Evolutionary conservation across 371 early-diverging fungal genomes (phyloP), one percentile per base, ranked within the genome.

Genomic region (Cokeromyces recurvatus): DNA sequence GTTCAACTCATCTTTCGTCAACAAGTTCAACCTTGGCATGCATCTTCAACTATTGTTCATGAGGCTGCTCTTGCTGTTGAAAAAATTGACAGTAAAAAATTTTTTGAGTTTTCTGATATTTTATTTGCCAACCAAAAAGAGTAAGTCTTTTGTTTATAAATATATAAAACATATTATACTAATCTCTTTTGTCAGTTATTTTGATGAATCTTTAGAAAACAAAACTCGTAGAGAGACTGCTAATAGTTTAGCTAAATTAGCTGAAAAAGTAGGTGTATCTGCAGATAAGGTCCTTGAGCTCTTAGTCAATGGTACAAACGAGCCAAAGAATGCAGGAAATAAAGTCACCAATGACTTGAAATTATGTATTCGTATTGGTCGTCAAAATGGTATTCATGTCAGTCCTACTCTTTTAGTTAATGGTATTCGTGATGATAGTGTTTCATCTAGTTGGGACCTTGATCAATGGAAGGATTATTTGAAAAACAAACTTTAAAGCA

Each of bases 1-100:
- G 56, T 82, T 12, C 82, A 85, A 53, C 53, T 86, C 15, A 68
- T 87, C 19, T 79, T 89, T 54, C 75, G 90, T 20, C 86, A 91
- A 48, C 91, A 91, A 64, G 72, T 91, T 32, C 91, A 91, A 55
- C 86, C 90, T 1, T 90, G 91, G 91, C 90, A 91, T 57, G 89
- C 90, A 0, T 59, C 72, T 14, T 85, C 85, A 3, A 85, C 85
- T 2, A 48, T 86, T 25, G 70, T 86, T 36, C 87, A 89, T 46
- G 90, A 91, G 61, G 91, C 87, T 24, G 82, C 82, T 24, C 52
- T 91, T 42, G 91, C 90, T n/a, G 90, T 87, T 38, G 86, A 87
- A 49, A 68, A 66, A 37, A 35, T 89, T 25, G 65, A 83, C 44
- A 57, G 77, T 1, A 12, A 40, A 5, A 77, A 74, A 22, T 91